These are phyloP conservation scores for Beauveria australis DNA, from an alignment of 2,329 filamentous ascomycete species.

Conservation along the genomic window DNA sequence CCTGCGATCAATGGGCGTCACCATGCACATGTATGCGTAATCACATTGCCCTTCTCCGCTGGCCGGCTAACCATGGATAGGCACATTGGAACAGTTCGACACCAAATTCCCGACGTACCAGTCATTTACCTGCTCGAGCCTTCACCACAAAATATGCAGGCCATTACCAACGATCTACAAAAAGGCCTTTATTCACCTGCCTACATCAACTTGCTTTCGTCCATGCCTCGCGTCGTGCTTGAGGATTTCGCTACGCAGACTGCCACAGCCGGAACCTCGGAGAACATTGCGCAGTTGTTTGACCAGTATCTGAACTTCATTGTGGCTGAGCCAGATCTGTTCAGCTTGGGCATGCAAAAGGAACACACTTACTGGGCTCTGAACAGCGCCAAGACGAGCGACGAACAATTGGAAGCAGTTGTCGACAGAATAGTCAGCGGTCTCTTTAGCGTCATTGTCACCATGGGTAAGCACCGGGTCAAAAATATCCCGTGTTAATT, in stretches of 20 bases:
- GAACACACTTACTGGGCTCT: slow-evolving; percentile 90
- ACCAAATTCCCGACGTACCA: slow-evolving; percentile 91
- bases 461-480: slow-evolving; percentile 62
- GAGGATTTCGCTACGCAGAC: slow-evolving; percentile 93
- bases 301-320: slow-evolving; percentile 98
- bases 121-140: slow-evolving; percentile 96
- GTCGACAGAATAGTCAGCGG: slow-evolving; percentile 91
- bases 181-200: slow-evolving; percentile 85
- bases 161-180: slow-evolving; percentile 77
- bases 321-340: slow-evolving; percentile 89
- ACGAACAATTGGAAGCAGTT: slow-evolving; percentile 79
- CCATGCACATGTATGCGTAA: slow-evolving; percentile 72
- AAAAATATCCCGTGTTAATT: not conserved
- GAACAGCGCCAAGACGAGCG: slow-evolving; percentile 85
- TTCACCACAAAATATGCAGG: slow-evolving; percentile 67
- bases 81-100: slow-evolving; percentile 72
- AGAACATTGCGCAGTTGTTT: slow-evolving; percentile 84
- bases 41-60: not conserved
- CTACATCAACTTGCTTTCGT: slow-evolving; percentile 95
- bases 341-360: slow-evolving; percentile 87
- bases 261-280: slow-evolving; percentile 73
- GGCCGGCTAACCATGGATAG: slow-evolving; percentile 30
- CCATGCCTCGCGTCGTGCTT: slow-evolving; percentile 78
- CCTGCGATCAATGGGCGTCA: slow-evolving; percentile 86
- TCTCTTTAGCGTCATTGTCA: slow-evolving; percentile 96